Evolutionary conservation across 352 stramenopile genomes (phyloP).

Genomic region (Poterioochromonas sp.): DNA sequence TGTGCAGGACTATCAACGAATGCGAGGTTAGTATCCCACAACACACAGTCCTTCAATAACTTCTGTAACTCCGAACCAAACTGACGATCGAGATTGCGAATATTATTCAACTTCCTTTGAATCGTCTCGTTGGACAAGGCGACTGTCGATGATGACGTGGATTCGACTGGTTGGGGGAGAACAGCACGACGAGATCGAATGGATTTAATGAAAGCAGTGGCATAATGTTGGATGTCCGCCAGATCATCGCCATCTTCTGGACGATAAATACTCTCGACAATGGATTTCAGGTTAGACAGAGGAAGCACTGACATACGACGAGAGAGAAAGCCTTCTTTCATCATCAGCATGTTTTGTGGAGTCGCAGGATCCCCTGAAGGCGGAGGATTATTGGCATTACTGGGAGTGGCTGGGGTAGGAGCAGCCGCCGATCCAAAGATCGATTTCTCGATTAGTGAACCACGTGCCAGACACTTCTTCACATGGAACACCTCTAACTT

Average conservation of each 20-base stretch:
- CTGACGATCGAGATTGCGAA: background rate
- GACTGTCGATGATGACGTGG: background rate
- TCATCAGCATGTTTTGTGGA: no score
- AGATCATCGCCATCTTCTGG: background rate
- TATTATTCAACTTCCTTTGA: background rate
- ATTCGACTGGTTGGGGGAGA: background rate
- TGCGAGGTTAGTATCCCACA: slow-evolving; percentile 21
- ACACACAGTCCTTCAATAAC: background rate
- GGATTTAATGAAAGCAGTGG: background rate
- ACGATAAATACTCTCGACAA: background rate
- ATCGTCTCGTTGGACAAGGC: background rate
- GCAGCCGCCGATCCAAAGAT: no score
- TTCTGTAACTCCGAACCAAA: background rate
- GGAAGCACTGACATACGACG: background rate
- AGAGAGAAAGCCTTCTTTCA: background rate
- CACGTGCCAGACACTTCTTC: background rate
- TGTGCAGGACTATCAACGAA: background rate
- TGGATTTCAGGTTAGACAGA: slow-evolving; percentile 14
- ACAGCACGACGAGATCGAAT: background rate
- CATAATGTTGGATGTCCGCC: slow-evolving; percentile 9
- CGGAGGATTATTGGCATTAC: background rate
- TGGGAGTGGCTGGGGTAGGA: background rate
- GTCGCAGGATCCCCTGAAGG: background rate
- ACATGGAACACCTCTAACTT: background rate
- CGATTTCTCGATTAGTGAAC: background rate